Evolutionary conservation across 2,329 filamentous ascomycete genomes (phyloP).

Genomic region (Tolypocladium pustulatum): DNA sequence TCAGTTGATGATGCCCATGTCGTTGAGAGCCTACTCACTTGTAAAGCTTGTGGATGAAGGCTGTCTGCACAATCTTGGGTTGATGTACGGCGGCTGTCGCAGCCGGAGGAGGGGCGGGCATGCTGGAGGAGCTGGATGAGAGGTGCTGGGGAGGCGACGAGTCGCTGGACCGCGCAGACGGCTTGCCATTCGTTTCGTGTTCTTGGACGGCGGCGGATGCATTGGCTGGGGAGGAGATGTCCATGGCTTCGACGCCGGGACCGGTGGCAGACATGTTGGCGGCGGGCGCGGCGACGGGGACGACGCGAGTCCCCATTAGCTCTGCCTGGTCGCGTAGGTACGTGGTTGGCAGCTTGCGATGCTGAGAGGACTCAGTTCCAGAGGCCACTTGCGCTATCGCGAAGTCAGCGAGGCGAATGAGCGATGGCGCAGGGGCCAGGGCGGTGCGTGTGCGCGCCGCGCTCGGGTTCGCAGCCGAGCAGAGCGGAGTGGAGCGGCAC

Average conservation of each 20-base stretch:
- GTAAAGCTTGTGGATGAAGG: constrained; percentile 98
- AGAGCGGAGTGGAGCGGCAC: not conserved
- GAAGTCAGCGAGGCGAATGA: constrained; percentile 9
- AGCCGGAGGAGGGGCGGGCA: constrained; percentile 41
- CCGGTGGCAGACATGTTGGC: constrained; percentile 50
- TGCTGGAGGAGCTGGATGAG: constrained; percentile 23
- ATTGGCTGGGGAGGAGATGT: constrained; percentile 43
- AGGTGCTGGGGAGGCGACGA: constrained; percentile 27
- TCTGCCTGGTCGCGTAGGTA: not conserved
- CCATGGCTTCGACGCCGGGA: constrained; percentile 51
- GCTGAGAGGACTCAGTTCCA: constrained; percentile 31
- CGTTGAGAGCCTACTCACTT: constrained; percentile 50
- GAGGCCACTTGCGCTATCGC: constrained; percentile 40
- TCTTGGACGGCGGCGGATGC: constrained; percentile 33
- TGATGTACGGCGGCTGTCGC: constrained; percentile 73
- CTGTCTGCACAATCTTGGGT: constrained; percentile 95
- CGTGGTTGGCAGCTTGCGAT: constrained; percentile 25
- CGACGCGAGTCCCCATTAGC: constrained; percentile 33
- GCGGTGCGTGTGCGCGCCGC: not conserved
- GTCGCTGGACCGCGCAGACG: constrained; percentile 23
- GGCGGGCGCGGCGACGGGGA: constrained; percentile 46
- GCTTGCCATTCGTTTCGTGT: constrained; percentile 25
- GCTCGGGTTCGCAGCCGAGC: not conserved
- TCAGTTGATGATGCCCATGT: not conserved
- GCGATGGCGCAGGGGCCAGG: not conserved